Evolutionary conservation across 371 early-diverging fungal genomes (phyloP), one percentile per base, ranked within the genome.

Genomic region (Lichtheimia hyalospora): DNA sequence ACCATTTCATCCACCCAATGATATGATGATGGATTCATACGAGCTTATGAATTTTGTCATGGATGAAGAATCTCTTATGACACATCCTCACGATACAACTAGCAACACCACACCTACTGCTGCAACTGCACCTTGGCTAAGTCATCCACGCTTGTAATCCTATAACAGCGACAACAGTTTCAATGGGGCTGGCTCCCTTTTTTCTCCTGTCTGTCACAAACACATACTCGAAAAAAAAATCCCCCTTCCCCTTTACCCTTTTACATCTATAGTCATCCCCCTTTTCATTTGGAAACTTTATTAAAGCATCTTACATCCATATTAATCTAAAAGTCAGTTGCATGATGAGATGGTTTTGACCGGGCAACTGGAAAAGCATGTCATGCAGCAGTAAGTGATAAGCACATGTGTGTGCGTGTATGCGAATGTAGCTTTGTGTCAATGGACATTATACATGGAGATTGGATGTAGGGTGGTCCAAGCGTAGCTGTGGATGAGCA

Each of bases 1-100:
- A 25, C 21, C 56, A 8, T 43, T 55, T n/a, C 56, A 55, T 55
- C 53, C 24, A 27, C 23, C 27, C 12, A 55, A 55, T 16, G 56
- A 55, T 3, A 55, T 55, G 23, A 44, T 55, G 44, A 21, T 55
- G 8, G 56, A 55, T 41, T 23, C 56, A 44, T 55, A 55, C 23
- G 56, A 41, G 21, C 25, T 55, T 7, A 55, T 55, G 56, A 42
- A 55, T 24, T 43, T 55, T 55, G 56, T 55, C 44, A 55, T 55
- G 56, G 44, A 55, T 14, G 44, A 55, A 25, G 56, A 55, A 24
- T 41, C 56, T 15, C 56, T 55, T n/a, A 55, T 55, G 56, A 15
- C 42, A 12, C 40, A 55, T 43, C 42, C 39, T 27, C 44, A 46
- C 5, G 46, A n/a, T 44, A 34, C 40, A 4, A 34, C 34, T 8